phyloP scores from a whole-genome alignment of 2,329 filamentous ascomycete genomes.

The Didymella pinodella region DNA sequence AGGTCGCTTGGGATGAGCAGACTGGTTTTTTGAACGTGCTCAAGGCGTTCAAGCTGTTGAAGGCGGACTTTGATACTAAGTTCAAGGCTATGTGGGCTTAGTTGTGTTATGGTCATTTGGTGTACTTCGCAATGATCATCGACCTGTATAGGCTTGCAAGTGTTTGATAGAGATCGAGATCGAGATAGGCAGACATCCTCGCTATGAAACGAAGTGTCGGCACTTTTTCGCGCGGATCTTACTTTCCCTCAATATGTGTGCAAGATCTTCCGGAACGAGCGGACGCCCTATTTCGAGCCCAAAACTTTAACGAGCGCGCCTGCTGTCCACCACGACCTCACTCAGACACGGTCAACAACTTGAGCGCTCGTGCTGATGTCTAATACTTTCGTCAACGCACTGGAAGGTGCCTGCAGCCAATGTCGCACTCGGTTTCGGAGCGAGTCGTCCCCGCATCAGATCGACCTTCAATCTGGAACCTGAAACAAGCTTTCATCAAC shows the following conservation, averaged over 20 bases:
- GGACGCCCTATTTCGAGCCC: neutral
- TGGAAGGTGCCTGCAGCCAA: neutral
- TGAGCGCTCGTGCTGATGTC: neutral
- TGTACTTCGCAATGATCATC: neutral
- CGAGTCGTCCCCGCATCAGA: neutral
- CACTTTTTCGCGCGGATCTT: neutral
- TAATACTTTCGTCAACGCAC: too few relatives aligned
- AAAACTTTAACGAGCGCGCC: neutral
- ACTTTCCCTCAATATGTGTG: neutral
- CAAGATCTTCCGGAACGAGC: neutral
- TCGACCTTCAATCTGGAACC: conserved; percentile 21
- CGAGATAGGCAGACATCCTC: neutral
- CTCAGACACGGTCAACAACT: neutral
- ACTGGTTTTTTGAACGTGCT: conserved; percentile 64
- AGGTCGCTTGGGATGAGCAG: conserved; percentile 55
- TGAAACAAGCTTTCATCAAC: conserved; percentile 25
- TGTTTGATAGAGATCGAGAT: neutral
- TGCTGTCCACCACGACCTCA: neutral
- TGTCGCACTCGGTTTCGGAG: neutral
- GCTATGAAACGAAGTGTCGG: too few relatives aligned
- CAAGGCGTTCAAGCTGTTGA: conserved; percentile 65
- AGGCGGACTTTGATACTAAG: conserved; percentile 69
- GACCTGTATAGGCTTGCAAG: neutral
- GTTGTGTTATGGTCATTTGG: conserved; percentile 1
- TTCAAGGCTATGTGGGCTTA: conserved; percentile 69